A percentile compares a stretch with the other conserved stretches of the same genome.
These are phyloP conservation scores for Vicia sativa DNA, from an alignment of 306 rosid genomes.

Conservation along the genomic window DNA sequence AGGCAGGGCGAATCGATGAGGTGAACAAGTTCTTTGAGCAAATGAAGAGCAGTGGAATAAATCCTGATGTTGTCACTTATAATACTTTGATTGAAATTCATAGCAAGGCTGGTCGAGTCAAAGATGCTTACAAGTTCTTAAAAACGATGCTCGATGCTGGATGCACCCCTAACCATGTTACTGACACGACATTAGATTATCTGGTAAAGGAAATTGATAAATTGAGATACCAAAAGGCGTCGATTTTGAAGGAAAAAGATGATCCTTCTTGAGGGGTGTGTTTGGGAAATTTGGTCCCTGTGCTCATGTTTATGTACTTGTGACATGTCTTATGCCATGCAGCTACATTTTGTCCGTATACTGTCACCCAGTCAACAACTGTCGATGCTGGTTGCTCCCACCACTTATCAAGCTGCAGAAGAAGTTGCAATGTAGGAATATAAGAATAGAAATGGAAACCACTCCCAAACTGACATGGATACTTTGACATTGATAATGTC, in stretches of 20 bases:
- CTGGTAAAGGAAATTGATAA: slow-evolving; percentile 87
- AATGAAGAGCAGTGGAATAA: slow-evolving; percentile 77
- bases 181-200: slow-evolving; percentile 86
- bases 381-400: too few species aligned
- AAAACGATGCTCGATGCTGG: slow-evolving; percentile 93
- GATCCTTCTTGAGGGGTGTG: slow-evolving; percentile 47
- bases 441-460: too few species aligned
- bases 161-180: slow-evolving; percentile 83
- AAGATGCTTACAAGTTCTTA: slow-evolving; percentile 81
- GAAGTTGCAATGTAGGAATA: too few species aligned
- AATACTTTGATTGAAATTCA: slow-evolving; percentile 93
- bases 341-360: too few species aligned
- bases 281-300: too few species aligned
- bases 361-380: too few species aligned
- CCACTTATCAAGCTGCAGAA: too few species aligned
- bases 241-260: slow-evolving; percentile 59
- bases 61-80: slow-evolving; percentile 84
- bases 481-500: too few species aligned
- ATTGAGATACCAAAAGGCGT: slow-evolving; percentile 68
- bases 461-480: too few species aligned
- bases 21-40: slow-evolving; percentile 76
- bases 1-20: slow-evolving; percentile 77
- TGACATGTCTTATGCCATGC: too few species aligned
- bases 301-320: too few species aligned
- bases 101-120: slow-evolving; percentile 78